Base-by-base conservation (phyloP, 306 rosid species). In the Acacia crassicarpa region DNA sequence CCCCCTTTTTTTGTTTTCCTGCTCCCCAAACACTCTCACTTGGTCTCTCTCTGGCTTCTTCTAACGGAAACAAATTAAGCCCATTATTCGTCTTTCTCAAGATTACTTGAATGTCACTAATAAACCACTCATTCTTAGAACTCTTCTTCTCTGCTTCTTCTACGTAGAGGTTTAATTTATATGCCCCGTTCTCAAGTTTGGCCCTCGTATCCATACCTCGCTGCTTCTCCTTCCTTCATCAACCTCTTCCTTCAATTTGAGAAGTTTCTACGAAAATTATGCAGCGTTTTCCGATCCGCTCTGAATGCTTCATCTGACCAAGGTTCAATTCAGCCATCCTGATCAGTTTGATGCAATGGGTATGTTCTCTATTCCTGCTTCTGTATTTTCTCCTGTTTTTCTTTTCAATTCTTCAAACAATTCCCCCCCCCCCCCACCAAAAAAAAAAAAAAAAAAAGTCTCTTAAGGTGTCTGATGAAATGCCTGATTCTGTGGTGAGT, bases 61-160 rank as follows among this genome's bases (percentile, higher is more conserved):
- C 78, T 58, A 62, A 82, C 56, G n/a, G 11, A 81, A 48, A 43
- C 80, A 15, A 25, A 25, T 66, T 38, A 49, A 16, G 15, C 82
- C 83, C 69, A 63, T 40, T 75, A 53, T 51, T 35, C 68, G 59
- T 69, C 72, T 30, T 70, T 82, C 73, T 77, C 88, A 82, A 87
- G 87, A 82, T 87, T 85, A 71, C 86, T 78, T 91, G 90, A 92
- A 89, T 89, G 89, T 88, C 80, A 85, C 80, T 71, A 67, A 78
- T 77, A 83, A 85, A 85, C 74, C 78, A 84, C 76, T 80, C 83
- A 33, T 76, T 80, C 75, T 76, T 75, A 30, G 38, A 33, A 38
- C 76, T 72, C 53, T 67, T 66, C 83, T 79, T 80, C 88, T 82
- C 87, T 77, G 83, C 77, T 78, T 58, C 62, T 69, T 56, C 72